phyloP scores from a whole-genome alignment of 768 basidiomycete genomes.

The Chiua virens region DNA sequence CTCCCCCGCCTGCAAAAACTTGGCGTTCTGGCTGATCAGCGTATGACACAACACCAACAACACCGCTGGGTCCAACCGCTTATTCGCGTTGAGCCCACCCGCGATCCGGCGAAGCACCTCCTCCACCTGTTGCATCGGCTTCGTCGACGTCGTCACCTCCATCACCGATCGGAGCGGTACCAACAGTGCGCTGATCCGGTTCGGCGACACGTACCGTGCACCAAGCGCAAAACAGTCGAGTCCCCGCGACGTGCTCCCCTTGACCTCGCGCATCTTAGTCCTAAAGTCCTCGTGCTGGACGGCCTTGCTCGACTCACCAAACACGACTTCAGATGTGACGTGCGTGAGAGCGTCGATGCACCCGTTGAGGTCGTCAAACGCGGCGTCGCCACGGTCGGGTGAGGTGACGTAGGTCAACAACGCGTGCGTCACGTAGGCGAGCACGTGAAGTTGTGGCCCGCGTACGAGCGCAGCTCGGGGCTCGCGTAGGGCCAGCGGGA shows the following conservation, averaged over 20 bases:
- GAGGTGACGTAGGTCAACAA: conserved; percentile 80
- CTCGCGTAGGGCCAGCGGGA: conserved; percentile 74
- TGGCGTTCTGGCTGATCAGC: conserved; percentile 86
- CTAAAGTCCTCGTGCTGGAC: conserved; percentile 87
- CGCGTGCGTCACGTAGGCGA: conserved; percentile 82
- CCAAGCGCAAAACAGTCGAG: conserved; percentile 84
- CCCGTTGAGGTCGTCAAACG: conserved; percentile 67
- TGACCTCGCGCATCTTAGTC: conserved; percentile 92
- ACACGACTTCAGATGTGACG: conserved; percentile 86
- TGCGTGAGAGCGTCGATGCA: conserved; percentile 79
- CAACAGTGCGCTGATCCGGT: conserved; percentile 73
- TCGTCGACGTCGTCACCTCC: conserved; percentile 79
- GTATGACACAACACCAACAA: conserved; percentile 84
- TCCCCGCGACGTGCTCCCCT: conserved; percentile 76
- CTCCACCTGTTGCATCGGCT: conserved; percentile 81
- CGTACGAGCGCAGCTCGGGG: conserved; percentile 81
- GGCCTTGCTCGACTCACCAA: conserved; percentile 91
- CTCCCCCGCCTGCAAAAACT: conserved; percentile 70
- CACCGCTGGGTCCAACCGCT: conserved; percentile 64
- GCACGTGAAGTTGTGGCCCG: conserved; percentile 92
- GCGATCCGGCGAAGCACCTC: conserved; percentile 85
- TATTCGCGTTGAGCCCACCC: conserved; percentile 81
- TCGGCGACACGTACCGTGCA: conserved; percentile 75
- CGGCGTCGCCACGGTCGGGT: conserved; percentile 45
- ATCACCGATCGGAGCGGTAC: conserved; percentile 80